These are phyloP conservation scores for Sonneratia caseolaris DNA, from an alignment of 345 rosid species.

Conservation along the genomic window DNA sequence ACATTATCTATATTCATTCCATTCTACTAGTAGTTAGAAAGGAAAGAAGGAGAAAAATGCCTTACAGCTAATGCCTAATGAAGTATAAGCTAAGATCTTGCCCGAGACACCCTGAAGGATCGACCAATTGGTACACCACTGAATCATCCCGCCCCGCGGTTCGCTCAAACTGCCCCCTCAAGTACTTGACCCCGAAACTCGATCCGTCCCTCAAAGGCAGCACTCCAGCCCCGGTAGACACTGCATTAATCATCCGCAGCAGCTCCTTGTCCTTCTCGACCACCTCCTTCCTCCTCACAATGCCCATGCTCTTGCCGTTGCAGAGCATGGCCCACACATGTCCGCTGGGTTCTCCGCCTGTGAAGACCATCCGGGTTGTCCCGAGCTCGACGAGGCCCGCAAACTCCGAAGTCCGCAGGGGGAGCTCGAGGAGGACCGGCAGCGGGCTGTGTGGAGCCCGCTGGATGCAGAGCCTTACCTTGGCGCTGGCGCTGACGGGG, in stretches of 20 bases:
- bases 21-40: too few relatives aligned
- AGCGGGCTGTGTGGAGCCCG: background rate
- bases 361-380: constrained; percentile 7
- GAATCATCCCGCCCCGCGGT: constrained; percentile 11
- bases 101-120: constrained; percentile 9
- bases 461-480: constrained; percentile 12
- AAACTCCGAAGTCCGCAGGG: constrained; percentile 9
- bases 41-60: background rate
- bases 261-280: constrained; percentile 9
- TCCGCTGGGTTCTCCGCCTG: background rate
- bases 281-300: constrained; percentile 8
- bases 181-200: constrained; percentile 12
- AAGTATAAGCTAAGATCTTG: constrained; percentile 16
- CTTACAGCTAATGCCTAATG: constrained; percentile 1
- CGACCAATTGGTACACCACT: constrained; percentile 15
- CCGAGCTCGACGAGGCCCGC: background rate
- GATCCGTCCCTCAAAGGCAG: constrained; percentile 4
- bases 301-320: constrained; percentile 18
- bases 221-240: constrained; percentile 17
- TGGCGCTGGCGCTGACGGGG: constrained; percentile 4
- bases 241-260: constrained; percentile 13
- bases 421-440: constrained; percentile 8
- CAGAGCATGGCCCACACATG: constrained; percentile 12
- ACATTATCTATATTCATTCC: too few relatives aligned
- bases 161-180: constrained; percentile 22